Conservation (phyloP, 192 early-diverging fungal genomes). For the Backusella parvicylindrica region DNA sequence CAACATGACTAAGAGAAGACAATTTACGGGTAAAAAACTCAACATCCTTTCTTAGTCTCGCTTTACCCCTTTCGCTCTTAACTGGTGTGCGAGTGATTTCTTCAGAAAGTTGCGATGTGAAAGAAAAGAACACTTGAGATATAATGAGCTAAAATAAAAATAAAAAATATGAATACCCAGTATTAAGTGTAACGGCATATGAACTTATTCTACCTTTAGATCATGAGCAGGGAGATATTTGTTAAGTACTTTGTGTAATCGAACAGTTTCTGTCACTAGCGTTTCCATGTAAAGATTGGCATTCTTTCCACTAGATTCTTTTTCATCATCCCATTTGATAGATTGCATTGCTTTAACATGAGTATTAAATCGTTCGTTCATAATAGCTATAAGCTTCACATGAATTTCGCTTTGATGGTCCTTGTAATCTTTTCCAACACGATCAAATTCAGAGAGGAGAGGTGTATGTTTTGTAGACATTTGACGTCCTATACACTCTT, state of each 20-base stretch:
- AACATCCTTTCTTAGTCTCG: constrained; percentile 71
- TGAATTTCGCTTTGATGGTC: constrained; percentile 94
- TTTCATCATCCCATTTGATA: constrained; percentile 53
- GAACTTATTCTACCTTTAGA: constrained; percentile 56
- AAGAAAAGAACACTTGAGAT: constrained; percentile 73
- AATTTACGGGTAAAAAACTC: constrained; percentile 68
- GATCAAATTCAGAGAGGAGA: constrained; percentile 89
- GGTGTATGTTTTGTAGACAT: constrained; percentile 78
- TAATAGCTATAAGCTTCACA: constrained; percentile 88
- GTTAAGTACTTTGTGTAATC: constrained; percentile 88
- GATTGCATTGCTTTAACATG: constrained; percentile 72
- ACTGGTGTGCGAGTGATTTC: constrained; percentile 54
- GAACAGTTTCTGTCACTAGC: constrained; percentile 87
- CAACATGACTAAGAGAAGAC: constrained; percentile 62
- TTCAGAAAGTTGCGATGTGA: constrained; percentile 72
- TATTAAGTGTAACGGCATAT: neutral
- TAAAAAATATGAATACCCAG: neutral
- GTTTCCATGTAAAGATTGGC: constrained; percentile 71
- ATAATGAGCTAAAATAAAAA: constrained; percentile 57
- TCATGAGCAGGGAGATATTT: constrained; percentile 74
- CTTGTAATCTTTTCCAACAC: constrained; percentile 72
- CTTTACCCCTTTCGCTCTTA: constrained; percentile 60
- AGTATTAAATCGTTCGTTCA: constrained; percentile 83
- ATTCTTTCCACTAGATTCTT: constrained; percentile 5
- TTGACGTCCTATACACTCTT: constrained; percentile 65